phyloP scores from a whole-genome alignment of 331 rosid species.

The Quercus tomentella region DNA sequence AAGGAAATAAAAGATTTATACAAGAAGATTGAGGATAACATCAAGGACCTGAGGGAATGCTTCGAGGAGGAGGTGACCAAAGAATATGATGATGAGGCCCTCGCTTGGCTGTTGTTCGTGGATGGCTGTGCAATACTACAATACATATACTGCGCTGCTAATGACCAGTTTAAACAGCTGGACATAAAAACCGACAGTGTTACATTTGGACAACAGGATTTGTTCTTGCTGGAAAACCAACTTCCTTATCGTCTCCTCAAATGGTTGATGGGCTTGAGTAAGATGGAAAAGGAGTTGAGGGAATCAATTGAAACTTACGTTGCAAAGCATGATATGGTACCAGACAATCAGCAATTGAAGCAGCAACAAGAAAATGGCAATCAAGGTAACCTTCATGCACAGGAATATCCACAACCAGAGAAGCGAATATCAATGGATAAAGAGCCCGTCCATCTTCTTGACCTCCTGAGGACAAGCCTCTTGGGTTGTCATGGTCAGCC shows the following conservation, averaged over 20 bases:
- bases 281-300: too few relatives aligned
- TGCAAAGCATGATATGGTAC: accelerated
- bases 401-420: too few relatives aligned
- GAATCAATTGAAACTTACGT: too few relatives aligned
- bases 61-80: background rate
- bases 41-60: background rate
- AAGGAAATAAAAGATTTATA: background rate
- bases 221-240: slow-evolving; percentile 26
- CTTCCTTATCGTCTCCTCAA: slow-evolving; percentile 6
- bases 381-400: too few relatives aligned
- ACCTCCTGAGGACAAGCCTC: too few relatives aligned
- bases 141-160: background rate
- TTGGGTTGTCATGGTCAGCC: too few relatives aligned
- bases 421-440: too few relatives aligned
- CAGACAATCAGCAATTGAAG: too few relatives aligned
- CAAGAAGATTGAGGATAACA: background rate
- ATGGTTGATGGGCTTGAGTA: too few relatives aligned
- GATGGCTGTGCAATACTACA: slow-evolving; percentile 15
- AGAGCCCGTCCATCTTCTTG: too few relatives aligned
- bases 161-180: accelerated
- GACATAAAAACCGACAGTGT: slow-evolving; percentile 1
- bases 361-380: too few relatives aligned
- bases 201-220: background rate
- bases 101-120: slow-evolving; percentile 5
- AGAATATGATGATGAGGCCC: background rate